Evolutionary conservation across 2,329 filamentous ascomycete species (phyloP), one percentile per base, ranked within the genome.

Genomic region (Epichloe bromicola): DNA sequence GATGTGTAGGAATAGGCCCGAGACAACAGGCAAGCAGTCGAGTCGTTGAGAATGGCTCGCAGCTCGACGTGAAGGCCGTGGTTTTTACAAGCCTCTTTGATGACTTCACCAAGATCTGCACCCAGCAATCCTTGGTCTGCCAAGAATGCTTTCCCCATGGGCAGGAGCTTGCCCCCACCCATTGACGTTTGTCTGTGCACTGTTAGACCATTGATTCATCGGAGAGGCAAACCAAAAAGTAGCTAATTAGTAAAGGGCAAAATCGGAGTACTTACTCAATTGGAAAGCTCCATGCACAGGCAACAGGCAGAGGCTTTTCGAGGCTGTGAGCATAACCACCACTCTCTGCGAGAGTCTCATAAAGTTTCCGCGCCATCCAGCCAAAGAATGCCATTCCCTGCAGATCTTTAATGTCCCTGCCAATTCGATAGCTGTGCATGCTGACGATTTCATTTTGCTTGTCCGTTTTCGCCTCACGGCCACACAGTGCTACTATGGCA

Each of bases 231-330:
- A 11, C 8, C 8, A 15, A 17, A 15, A 41, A 40, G 4, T 11
- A 20, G 23, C 12, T 14, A 19, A 33, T 11, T 1, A 15, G 17
- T 37, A 47, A 47, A 34, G 5, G 33, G 46, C 44, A 23, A 39
- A 19, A 19, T 41, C 6, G 34, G n/a, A 45, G 30, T 33, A 70
- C 78, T 61, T 70, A 83, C 80, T 85, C 78, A 43, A 85, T 79
- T 26, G 82, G 82, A 58, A 86, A 86, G 53, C 81, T 85, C 80
- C 82, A 85, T 5, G 82, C 78, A 54, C 85, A 63, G 1, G 80
- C 80, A 67, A 83, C 70, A 8, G 74, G 74, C 48, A 85, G 66
- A 30, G 75, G 71, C 2, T 68, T 63, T 23, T 69, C 67, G 5
- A 64, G 60, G 42, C 57, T 62, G 52, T 67, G 63, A 20, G 62